Evolutionary conservation across 805 yeast genomes (phyloP), one percentile per base, ranked within the genome.

Genomic region (Barnettozyma pratensis): DNA sequence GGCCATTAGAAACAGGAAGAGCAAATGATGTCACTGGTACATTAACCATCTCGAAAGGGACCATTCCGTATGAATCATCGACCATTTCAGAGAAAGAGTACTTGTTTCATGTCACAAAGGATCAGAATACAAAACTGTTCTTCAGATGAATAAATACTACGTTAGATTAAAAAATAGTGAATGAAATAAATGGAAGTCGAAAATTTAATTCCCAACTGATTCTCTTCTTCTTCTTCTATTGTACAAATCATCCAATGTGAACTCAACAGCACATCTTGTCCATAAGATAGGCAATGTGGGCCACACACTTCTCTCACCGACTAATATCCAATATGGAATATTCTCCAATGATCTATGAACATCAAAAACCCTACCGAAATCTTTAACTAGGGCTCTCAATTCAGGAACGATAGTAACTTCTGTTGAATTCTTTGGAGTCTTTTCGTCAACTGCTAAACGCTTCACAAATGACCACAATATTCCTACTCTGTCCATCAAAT

Each of bases 291-390:
- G 88, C 52, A 88, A 73, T 45, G 88, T 77, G 1, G 96, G 96
- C 98, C 98, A 94, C 2, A 90, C 89, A 40, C 96, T 85, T 54
- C 85, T 73, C 64, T 92, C 97, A 5, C 99, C 99, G 32, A 91
- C 88, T 45, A 77, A 70, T 11, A 90, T 81, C 96, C 97, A 92
- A 61, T 89, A 88, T 5, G 89, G 85, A 26, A 90, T 84, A 63
- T 88, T 90, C 61, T 89, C 96, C 59, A 89, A 78, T 0, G 90
- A 83, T 55, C 89, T 72, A 40, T 89, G 83, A 52, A 88, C 78
- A 55, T 89, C 71, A 46, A 61, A 61, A 7, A 61, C 63, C 37
- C 64, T 53, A 3, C 62, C 59, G 40, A 60, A 61, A 39, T 61
- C 65, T 34, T 48, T 55, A 7, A 60, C 52, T 44, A 90, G 68